phyloP scores from a whole-genome alignment of 2,329 filamentous ascomycete genomes.

The Phyllosticta citribraziliensis region DNA sequence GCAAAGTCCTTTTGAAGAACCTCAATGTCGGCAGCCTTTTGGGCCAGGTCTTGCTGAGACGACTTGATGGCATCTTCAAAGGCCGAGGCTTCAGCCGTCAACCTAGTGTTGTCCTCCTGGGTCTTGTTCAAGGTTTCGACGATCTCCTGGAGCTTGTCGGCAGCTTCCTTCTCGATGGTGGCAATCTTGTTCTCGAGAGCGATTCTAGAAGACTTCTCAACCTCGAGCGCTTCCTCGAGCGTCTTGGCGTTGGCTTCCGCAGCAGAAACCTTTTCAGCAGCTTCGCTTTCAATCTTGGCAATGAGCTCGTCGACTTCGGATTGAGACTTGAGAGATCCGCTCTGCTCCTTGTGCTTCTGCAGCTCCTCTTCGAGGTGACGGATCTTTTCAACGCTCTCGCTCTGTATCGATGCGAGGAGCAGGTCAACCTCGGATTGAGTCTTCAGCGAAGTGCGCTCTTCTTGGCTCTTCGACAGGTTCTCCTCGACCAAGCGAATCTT shows the following conservation, averaged over 20 bases:
- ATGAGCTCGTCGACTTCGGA: slow-evolving; percentile 1
- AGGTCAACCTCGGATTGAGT: slow-evolving; percentile 5
- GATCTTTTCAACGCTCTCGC: background rate
- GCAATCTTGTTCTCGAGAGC: slow-evolving; percentile 2
- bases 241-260: slow-evolving; percentile 3
- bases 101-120: slow-evolving; percentile 1
- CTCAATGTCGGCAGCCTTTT: slow-evolving; percentile 3
- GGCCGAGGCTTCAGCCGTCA: slow-evolving; percentile 1
- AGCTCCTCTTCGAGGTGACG: background rate
- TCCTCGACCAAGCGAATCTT: background rate
- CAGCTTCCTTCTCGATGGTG: slow-evolving; percentile 1
- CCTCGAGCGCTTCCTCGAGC: background rate
- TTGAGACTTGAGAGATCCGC: slow-evolving; percentile 1
- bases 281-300: slow-evolving; percentile 2
- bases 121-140: background rate
- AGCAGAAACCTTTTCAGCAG: slow-evolving; percentile 6
- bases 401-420: background rate
- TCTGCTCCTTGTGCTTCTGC: slow-evolving; percentile 5
- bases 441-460: slow-evolving; percentile 5
- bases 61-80: slow-evolving; percentile 6
- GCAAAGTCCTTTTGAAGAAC: slow-evolving; percentile 5
- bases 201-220: background rate
- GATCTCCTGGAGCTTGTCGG: slow-evolving; percentile 1
- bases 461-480: background rate
- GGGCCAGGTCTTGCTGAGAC: background rate